Evolutionary conservation across 495 filamentous ascomycete species (phyloP), one percentile per base, ranked within the genome.

Genomic region (Neurospora sp.): DNA sequence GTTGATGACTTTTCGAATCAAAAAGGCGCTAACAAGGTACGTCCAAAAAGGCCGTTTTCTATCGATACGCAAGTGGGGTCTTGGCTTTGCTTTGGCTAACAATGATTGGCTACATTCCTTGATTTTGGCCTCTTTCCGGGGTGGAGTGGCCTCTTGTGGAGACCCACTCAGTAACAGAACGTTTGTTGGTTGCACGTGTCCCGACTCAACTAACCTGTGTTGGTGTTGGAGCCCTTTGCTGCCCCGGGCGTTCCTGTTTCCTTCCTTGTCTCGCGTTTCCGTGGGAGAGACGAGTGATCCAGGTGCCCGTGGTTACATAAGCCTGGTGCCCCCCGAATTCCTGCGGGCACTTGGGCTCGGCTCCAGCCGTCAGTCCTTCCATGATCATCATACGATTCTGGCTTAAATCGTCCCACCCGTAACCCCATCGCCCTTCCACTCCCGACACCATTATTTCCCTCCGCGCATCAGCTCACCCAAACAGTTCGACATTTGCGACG

Each of bases 351-450:
- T 40, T 40, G 40, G 42, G 61, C 42, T 71, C 75, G 75, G 77
- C 22, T 37, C 72, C 69, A 65, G 31, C 76, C 77, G 76, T 53
- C 18, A 40, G 20, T 37, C 61, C 68, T 31, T 61, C 12, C 53
- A 61, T 35, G 53, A 61, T 61, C 72, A 78, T 78, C 76, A 76
- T 79, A 78, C 78, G 78, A 79, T 79, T 78, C 74, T 72, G 72
- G 70, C 45, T 27, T 61, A 72, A 79, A 75, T 79, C 75, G 76
- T 75, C 22, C 78, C 76, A 79, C 78, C n/a, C 74, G 65, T 75
- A 73, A 75, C 72, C 74, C 72, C 72, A 79, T 76, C 72, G 35
- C 72, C 70, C 65, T 22, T 39, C 69, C 70, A 27, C 61, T 38
- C 7, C 70, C 38, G 70, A 39, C 38, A 31, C 40, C 53, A 37